These are phyloP conservation scores for Astrothelium macrocarpum DNA, from an alignment of 495 filamentous ascomycete genomes.

Conservation along the genomic window DNA sequence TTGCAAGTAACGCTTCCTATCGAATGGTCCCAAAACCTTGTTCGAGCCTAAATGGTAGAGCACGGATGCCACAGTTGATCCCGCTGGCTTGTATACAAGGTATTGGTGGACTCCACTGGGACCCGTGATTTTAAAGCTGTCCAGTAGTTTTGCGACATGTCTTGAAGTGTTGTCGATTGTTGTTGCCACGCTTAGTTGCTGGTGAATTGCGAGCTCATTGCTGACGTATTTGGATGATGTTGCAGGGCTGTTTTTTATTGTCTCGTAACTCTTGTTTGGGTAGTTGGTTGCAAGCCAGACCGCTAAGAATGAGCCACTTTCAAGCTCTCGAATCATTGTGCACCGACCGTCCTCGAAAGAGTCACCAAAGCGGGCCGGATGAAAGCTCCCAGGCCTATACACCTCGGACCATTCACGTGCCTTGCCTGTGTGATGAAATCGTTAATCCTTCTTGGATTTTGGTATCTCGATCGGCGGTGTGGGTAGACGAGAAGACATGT, in stretches of 20 bases:
- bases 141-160: constrained; percentile 27
- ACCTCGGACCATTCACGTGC: constrained; percentile 2
- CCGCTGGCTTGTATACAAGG: constrained; percentile 32
- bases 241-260: not conserved
- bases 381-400: constrained; percentile 37
- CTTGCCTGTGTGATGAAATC: not conserved
- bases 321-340: constrained; percentile 36
- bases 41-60: not conserved
- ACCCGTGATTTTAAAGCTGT: constrained; percentile 27
- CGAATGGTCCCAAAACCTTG: not conserved
- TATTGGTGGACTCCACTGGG: constrained; percentile 24
- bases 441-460: not conserved
- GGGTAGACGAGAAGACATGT: not conserved
- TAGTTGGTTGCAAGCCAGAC: constrained; percentile 37
- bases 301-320: constrained; percentile 37
- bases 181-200: not conserved
- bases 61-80: constrained; percentile 9
- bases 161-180: not conserved
- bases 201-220: not conserved
- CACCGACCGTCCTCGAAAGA: constrained; percentile 29
- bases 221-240: not conserved
- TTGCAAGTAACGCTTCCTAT: not conserved
- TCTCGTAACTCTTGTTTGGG: not conserved
- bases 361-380: constrained; percentile 36
- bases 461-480: not conserved